Evolutionary conservation across 805 yeast genomes (phyloP), one percentile per base, ranked within the genome.

Genomic region (Lipomyces starkeyi): DNA sequence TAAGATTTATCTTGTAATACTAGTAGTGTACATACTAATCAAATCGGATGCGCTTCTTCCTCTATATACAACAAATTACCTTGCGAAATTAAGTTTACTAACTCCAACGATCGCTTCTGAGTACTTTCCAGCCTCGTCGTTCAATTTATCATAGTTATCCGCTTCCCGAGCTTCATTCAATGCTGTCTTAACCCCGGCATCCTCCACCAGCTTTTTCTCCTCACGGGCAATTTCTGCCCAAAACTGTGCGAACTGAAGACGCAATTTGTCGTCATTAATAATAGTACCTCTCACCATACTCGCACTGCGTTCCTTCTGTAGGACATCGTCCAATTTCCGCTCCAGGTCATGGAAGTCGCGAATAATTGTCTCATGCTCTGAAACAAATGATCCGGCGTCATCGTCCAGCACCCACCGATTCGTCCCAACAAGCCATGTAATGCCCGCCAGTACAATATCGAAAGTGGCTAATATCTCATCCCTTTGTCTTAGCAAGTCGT

Each of bases 221-320:
- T 64, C 63, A 3, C 20, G 49, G 9, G 60, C 67, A 14, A 59
- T 17, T 25, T 59, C 63, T 11, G 29, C 54, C 34, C 56, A 53
- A 32, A 64, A 59, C 32, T 22, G 22, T 22, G 55, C 25, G 4
- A 32, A 43, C 27, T 43, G 56, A 27, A n/a, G 34, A 3, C 66
- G 62, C 35, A 63, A 25, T 6, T 25, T 25, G 20, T 34, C 58
- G 32, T 63, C 66, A 13, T n/a, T 34, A 29, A 54, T 17, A 6
- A 59, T 37, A 20, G 63, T 25, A 20, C 55, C 67, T n/a, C 62
- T 62, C 9, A 55, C 63, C 22, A 59, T n/a, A 37, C 34, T 54
- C 34, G 60, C 59, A 54, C 67, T 43, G 3, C 63, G 63, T 25
- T 53, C 53, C 8, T 61, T 58, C 27, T 63, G 62, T 9, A 63